Percentiles rank a stretch among this genome's conserved stretches.
Evolutionary conservation across 345 rosid genomes (phyloP).

Genomic region (Melaleuca alternifolia): DNA sequence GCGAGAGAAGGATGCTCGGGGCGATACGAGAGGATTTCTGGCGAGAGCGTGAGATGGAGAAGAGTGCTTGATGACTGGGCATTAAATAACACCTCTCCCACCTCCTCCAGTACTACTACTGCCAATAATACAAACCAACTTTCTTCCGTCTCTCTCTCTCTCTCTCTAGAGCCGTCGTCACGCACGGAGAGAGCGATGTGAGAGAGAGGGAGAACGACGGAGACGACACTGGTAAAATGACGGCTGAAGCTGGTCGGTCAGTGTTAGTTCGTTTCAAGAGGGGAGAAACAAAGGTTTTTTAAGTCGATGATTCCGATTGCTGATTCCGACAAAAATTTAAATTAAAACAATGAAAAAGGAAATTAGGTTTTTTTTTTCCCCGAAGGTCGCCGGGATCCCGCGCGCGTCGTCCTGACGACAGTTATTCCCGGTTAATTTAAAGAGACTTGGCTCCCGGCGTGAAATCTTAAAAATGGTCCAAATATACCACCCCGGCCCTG

Average conservation of each 20-base stretch:
- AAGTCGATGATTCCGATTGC: background rate
- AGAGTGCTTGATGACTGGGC: constrained; percentile 1
- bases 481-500: background rate
- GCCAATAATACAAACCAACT: background rate
- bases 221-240: background rate
- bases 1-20: background rate
- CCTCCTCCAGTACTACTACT: background rate
- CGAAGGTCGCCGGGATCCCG: background rate
- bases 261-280: background rate
- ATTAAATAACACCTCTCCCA: background rate
- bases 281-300: background rate
- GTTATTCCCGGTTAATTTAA: background rate
- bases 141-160: background rate
- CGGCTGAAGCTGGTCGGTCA: background rate
- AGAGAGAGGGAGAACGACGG: background rate
- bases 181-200: background rate
- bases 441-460: background rate
- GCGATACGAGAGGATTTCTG: background rate
- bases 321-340: background rate
- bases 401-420: background rate
- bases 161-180: background rate
- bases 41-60: background rate
- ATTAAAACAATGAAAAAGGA: background rate
- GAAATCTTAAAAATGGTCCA: background rate
- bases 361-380: background rate